Evolutionary conservation across 2,329 filamentous ascomycete species (phyloP).

Genomic region (Thielaviopsis ethacetica): DNA sequence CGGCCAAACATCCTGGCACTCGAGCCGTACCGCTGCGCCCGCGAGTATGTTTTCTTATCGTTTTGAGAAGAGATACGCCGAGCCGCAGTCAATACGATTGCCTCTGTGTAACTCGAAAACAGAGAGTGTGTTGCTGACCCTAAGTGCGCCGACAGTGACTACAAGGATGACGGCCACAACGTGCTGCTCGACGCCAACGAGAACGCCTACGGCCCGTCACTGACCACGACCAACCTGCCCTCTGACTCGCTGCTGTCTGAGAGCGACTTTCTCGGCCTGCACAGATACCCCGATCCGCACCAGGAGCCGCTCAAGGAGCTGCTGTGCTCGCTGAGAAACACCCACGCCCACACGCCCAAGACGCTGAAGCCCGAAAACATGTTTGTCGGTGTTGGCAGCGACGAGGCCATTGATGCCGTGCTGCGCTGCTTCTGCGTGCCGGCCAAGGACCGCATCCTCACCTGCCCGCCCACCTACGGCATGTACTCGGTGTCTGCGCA

Average conservation of each 20-base stretch:
- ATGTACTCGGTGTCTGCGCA: conserved; percentile 95
- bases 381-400: conserved; percentile 89
- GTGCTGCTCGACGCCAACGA: conserved; percentile 95
- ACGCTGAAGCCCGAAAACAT: conserved; percentile 64
- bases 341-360: conserved; percentile 60
- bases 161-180: conserved; percentile 95
- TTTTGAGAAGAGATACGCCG: no score
- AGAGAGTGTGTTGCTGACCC: neutral
- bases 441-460: conserved; percentile 75
- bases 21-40: conserved; percentile 63
- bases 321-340: conserved; percentile 77
- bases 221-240: conserved; percentile 34
- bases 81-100: neutral
- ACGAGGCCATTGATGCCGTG: conserved; percentile 91
- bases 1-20: conserved; percentile 61
- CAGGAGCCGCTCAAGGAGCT: conserved; percentile 72
- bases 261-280: conserved; percentile 62
- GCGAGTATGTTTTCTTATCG: conserved; percentile 44
- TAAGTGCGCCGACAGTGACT: conserved; percentile 49
- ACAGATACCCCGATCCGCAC: conserved; percentile 95
- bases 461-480: conserved; percentile 92
- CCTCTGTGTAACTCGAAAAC: neutral
- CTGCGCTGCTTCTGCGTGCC: conserved; percentile 87
- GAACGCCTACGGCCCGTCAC: conserved; percentile 80
- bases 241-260: conserved; percentile 22